A percentile compares a stretch with the other conserved stretches of the same genome.
Conservation (phyloP, 208 protist species). For the Spongospora subterranea region DNA sequence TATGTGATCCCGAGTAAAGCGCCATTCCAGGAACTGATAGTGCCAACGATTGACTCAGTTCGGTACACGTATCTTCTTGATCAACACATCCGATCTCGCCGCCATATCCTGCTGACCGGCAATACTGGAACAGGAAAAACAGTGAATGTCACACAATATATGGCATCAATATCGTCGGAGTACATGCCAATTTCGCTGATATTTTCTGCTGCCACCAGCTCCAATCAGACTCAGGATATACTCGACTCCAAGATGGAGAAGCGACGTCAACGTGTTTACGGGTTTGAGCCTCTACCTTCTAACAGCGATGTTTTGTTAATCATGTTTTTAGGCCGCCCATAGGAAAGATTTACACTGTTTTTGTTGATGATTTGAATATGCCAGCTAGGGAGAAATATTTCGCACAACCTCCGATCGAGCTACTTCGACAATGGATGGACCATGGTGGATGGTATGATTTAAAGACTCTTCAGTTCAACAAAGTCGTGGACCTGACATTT, state of each 20-base stretch:
- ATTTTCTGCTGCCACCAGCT: constrained; percentile 95
- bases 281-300: neutral
- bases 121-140: constrained; percentile 97
- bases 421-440: constrained; percentile 97
- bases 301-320: neutral
- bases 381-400: constrained; percentile 94
- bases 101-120: constrained; percentile 91
- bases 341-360: constrained; percentile 93
- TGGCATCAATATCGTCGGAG: constrained; percentile 87
- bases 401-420: constrained; percentile 97
- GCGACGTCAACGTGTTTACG: constrained; percentile 81
- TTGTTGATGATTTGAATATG: constrained; percentile 99
- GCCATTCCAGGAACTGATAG: constrained; percentile 93
- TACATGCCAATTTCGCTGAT: constrained; percentile 93
- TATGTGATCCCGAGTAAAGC: constrained; percentile 80
- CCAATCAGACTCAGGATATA: constrained; percentile 95
- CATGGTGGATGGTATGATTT: constrained; percentile 92
- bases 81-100: constrained; percentile 84
- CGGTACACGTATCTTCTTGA: constrained; percentile 92
- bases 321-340: constrained; percentile 89
- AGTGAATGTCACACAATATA: constrained; percentile 88
- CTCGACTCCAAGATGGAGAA: constrained; percentile 96
- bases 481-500: constrained; percentile 91
- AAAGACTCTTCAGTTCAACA: constrained; percentile 87
- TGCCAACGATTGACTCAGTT: constrained; percentile 93